Evolutionary conservation across 2,329 filamentous ascomycete species (phyloP).

Genomic region (Dissoconium aciculare): DNA sequence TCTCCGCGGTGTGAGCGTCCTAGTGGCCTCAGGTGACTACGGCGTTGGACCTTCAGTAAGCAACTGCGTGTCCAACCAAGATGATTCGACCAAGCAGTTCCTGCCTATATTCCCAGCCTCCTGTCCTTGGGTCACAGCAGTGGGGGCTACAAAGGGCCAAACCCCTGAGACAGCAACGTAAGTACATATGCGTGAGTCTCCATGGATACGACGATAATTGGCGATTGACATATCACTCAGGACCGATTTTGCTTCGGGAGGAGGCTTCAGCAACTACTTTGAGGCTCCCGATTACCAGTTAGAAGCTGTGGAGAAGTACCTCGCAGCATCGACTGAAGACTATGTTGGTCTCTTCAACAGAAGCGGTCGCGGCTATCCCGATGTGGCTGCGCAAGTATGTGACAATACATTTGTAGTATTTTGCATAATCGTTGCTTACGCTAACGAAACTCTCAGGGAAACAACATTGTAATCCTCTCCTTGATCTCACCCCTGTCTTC

Average conservation of each 20-base stretch:
- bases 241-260: conserved; percentile 26
- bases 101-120: conserved; percentile 29
- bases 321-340: conserved; percentile 23
- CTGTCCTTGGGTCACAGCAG: conserved; percentile 31
- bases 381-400: conserved; percentile 15
- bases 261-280: conserved; percentile 28
- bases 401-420: not conserved
- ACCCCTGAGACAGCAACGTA: not conserved
- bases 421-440: too few species aligned
- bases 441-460: too few species aligned
- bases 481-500: too few species aligned
- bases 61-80: conserved; percentile 29
- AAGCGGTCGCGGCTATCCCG: conserved; percentile 27
- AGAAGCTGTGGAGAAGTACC: conserved; percentile 25
- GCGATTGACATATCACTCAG: conserved; percentile 26
- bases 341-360: conserved; percentile 28
- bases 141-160: conserved; percentile 9
- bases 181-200: conserved; percentile 26
- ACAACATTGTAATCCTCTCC: conserved; percentile 1
- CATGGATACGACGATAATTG: conserved; percentile 31
- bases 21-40: conserved; percentile 43
- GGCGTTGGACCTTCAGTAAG: conserved; percentile 35
- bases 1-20: conserved; percentile 44
- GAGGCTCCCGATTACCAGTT: conserved; percentile 28
- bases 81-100: conserved; percentile 28